These are phyloP conservation scores for Cyclotella distinguenda DNA, from an alignment of 108 stramenopile genomes.

Conservation along the genomic window DNA sequence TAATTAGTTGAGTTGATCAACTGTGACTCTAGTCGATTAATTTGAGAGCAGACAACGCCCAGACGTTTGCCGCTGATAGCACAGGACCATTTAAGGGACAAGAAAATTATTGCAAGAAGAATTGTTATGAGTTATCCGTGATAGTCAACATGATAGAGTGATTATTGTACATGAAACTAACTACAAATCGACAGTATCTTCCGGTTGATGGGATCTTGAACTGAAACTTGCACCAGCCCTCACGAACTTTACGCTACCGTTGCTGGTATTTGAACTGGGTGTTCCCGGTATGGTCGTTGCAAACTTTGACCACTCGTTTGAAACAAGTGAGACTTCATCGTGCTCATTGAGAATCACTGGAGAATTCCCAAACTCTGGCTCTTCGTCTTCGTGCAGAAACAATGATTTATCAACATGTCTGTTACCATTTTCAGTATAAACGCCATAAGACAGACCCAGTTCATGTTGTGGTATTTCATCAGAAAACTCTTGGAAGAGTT, in stretches of 20 bases:
- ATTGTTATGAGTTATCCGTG: too few relatives aligned
- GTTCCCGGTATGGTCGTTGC: neutral
- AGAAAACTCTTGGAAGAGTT: slow-evolving; percentile 24
- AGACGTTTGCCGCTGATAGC: too few relatives aligned
- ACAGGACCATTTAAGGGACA: too few relatives aligned
- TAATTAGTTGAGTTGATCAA: too few relatives aligned
- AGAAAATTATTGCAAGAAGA: too few relatives aligned
- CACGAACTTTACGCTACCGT: slow-evolving; percentile 22
- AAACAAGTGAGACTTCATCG: slow-evolving; percentile 29
- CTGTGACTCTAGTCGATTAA: too few relatives aligned
- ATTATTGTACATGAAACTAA: too few relatives aligned
- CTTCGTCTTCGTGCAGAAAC: neutral
- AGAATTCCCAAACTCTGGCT: neutral
- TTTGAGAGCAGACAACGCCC: too few relatives aligned
- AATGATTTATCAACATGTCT: neutral
- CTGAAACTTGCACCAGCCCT: slow-evolving; percentile 25
- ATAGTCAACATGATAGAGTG: too few relatives aligned
- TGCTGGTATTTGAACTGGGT: slow-evolving; percentile 4
- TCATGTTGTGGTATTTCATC: slow-evolving; percentile 10
- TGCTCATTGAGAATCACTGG: slow-evolving; percentile 27
- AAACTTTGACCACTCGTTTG: slow-evolving; percentile 11
- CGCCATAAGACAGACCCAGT: neutral
- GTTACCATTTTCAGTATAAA: neutral
- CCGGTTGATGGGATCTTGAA: slow-evolving; percentile 18
- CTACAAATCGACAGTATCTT: slow-evolving; percentile 39